phyloP scores from a whole-genome alignment of 2,329 filamentous ascomycete species.

The Fusarium piperis region DNA sequence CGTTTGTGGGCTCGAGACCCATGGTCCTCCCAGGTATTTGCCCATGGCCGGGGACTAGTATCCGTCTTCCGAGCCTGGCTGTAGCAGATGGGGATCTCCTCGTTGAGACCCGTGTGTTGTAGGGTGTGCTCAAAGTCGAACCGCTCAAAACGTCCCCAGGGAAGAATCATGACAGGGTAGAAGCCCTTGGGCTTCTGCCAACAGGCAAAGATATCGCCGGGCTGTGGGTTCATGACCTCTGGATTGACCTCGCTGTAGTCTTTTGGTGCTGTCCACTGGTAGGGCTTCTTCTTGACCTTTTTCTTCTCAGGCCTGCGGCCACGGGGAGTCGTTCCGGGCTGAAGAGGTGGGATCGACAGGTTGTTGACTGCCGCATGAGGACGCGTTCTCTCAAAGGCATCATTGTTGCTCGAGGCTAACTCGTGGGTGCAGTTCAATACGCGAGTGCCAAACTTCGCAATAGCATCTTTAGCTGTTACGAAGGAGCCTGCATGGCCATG shows the following conservation, averaged over 20 bases:
- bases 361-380: not conserved
- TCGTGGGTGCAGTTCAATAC: not conserved
- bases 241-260: not conserved
- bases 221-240: not conserved
- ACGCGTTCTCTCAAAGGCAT: not conserved
- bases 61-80: not conserved
- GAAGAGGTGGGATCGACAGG: not conserved
- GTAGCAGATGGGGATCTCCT: not conserved
- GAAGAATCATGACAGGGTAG: not conserved
- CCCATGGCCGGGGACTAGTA: not conserved
- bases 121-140: not conserved
- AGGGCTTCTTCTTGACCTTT: not conserved
- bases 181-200: not conserved
- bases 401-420: not conserved
- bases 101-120: not conserved
- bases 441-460: not conserved
- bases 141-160: not conserved
- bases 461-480: not conserved
- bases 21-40: not conserved
- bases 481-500: no score
- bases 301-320: not conserved
- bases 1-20: not conserved
- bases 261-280: not conserved
- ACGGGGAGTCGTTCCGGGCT: not conserved
- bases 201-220: not conserved